Conservation (phyloP, 169 alveolate genomes). For the Babesia bigemina region DNA sequence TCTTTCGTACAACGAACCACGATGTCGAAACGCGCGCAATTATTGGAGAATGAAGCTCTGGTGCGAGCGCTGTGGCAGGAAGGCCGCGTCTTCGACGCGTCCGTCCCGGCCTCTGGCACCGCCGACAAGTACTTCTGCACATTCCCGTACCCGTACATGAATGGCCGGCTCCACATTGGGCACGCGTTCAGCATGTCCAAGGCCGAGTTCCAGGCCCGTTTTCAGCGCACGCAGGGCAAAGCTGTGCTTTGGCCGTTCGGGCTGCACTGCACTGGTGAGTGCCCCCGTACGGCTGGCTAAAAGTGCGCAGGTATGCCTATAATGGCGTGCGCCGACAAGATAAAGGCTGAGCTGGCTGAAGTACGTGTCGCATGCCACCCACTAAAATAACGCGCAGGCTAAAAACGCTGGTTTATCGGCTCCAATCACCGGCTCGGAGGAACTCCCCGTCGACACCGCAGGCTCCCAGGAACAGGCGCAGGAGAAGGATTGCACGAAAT, state of each 20-base stretch:
- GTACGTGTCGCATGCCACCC: constrained; percentile 2
- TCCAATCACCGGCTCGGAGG: background rate
- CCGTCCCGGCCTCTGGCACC: constrained; percentile 76
- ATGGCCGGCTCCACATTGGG: constrained; percentile 98
- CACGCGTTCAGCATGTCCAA: constrained; percentile 97
- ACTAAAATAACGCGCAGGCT: background rate
- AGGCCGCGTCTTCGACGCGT: constrained; percentile 85
- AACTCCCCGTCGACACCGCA: constrained; percentile 3
- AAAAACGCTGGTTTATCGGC: background rate
- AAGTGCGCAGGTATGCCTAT: constrained; percentile 88
- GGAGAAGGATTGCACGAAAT: constrained; percentile 74
- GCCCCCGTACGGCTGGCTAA: background rate
- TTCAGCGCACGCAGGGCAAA: constrained; percentile 92
- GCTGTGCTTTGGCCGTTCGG: constrained; percentile 96
- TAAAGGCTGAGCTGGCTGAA: constrained; percentile 83
- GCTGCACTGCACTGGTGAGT: constrained; percentile 97
- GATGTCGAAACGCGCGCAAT: constrained; percentile 86
- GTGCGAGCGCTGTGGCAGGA: constrained; percentile 89
- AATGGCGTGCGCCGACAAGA: constrained; percentile 95
- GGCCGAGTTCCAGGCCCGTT: constrained; percentile 96
- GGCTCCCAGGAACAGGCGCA: constrained; percentile 9
- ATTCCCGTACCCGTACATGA: constrained; percentile 99
- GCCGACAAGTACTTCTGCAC: constrained; percentile 92
- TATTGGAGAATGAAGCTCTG: constrained; percentile 84
- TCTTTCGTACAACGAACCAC: background rate